Conservation (phyloP, 768 basidiomycete species). For the Postia placenta region DNA sequence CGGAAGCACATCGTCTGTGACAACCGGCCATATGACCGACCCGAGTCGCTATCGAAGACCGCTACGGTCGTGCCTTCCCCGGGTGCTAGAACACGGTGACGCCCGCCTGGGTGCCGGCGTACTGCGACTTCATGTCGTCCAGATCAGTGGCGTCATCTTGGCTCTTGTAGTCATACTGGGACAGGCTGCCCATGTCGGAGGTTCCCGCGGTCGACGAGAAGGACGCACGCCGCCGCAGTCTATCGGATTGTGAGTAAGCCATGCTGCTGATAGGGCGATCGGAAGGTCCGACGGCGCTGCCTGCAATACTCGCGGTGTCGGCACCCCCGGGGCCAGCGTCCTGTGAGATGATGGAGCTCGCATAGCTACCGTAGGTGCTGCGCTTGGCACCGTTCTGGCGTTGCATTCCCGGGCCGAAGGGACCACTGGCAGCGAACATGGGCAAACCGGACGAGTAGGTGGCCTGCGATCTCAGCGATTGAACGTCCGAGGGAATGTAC, state of each 20-base stretch:
- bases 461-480: constrained; percentile 94
- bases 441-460: constrained; percentile 92
- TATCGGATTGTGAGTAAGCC: constrained; percentile 88
- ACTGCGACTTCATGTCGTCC: constrained; percentile 88
- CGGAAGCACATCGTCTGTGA: constrained; percentile 8
- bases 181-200: constrained; percentile 75
- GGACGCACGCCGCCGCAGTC: constrained; percentile 71
- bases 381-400: constrained; percentile 66
- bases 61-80: neutral
- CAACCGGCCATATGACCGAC: constrained; percentile 7
- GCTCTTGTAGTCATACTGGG: constrained; percentile 80
- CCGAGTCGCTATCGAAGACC: constrained; percentile 3
- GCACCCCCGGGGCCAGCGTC: constrained; percentile 65
- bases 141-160: constrained; percentile 76
- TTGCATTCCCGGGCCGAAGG: constrained; percentile 62
- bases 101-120: constrained; percentile 78
- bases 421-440: constrained; percentile 65
- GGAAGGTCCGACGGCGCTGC: constrained; percentile 40
- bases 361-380: constrained; percentile 73
- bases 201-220: constrained; percentile 71
- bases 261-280: constrained; percentile 43
- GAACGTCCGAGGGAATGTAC: constrained; percentile 93
- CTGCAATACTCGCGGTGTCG: constrained; percentile 58
- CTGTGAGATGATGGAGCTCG: constrained; percentile 90
- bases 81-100: constrained; percentile 71